Evolutionary conservation across 768 basidiomycete genomes (phyloP), one percentile per base, ranked within the genome.

Genomic region (Neoboletus subvelutipes): DNA sequence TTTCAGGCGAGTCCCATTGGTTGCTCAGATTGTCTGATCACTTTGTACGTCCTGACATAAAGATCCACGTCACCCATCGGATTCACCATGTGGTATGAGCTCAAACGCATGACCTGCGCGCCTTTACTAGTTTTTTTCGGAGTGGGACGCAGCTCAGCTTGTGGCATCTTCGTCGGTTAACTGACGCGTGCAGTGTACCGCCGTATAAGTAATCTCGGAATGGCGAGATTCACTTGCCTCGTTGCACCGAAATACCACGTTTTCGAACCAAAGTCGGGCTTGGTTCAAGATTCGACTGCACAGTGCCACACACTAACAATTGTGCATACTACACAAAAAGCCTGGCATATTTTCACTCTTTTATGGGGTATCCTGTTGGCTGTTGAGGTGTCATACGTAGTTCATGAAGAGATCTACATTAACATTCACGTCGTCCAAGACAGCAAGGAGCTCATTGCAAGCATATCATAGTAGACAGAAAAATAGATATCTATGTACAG

Each of bases 401-500:
- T 18, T 7, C n/a, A 3, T 11, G 18, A n/a, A 10, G 9, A n/a
- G 4, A n/a, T 39, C 9, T 18, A 39, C 37, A n/a, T 40, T 9
- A 10, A 18, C 37, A 39, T 39, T 39, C 37, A 18, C 18, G 22
- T 26, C 26, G 9, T 26, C 17, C 4, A 24, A 28, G 15, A 54
- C 10, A 52, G 17, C 47, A 49, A 34, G 7, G 12, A 31, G 41
- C 40, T 24, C 42, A 33, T 41, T 45, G 24, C 58, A 55, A 59
- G 46, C 55, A 64, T 64, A 63, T 33, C 17, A 67, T 67, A 63
- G 63, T 64, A 55, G 54, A 31, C 54, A 28, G 48, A 60, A 54
- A 52, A 61, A 71, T 69, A 69, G 54, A 66, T 73, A 67, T 45
- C 60, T 69, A 71, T 71, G 65, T 67, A 74, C 73, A 70, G 47